Evolutionary conservation across 441 rosid genomes (phyloP), one percentile per base, ranked within the genome.

Genomic region (Dalechampia spathulata): DNA sequence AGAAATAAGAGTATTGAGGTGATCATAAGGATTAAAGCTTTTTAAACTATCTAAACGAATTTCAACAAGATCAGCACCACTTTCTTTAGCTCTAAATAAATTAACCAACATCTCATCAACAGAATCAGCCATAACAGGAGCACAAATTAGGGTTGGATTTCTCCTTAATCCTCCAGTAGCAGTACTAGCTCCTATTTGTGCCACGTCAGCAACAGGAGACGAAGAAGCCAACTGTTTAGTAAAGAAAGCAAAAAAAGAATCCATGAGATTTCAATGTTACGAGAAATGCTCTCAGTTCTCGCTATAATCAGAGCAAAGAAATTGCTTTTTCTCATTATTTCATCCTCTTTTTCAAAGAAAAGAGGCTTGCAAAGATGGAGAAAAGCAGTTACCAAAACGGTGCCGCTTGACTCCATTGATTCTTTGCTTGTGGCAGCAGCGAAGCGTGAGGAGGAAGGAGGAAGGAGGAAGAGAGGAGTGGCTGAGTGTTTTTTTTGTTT

Each of bases 41-140:
- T 75, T 82, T 2, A 90, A 76, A 58, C 75, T 36, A 70, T 93
- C 99, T 74, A 93, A 68, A 63, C 99, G 75, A 58, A 93, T 76
- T 69, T 90, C 99, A 26, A 87, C 97, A 51, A 90, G 73, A 55
- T 93, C 99, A 39, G 93, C 97, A 38, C 93, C 87, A 49, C 58
- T 55, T 41, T 72, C 73, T 41, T 83, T 81, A 10, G 96, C 96
- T 68, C 78, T 81, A 49, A 25, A 61, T 28, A 81, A 62, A 39
- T 75, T 70, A 57, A 34, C 36, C 50, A 76, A 50, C 96, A 85
- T 87, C 74, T 74, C 58, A 23, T 82, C 80, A 7, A 81, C 56
- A 0, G 93, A 78, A 27, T 75, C 93, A 44, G 74, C 86, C 93
- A 82, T 83, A 47, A 85, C 60, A 10, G 99, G 99, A 73, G 69